Percentiles rank a stretch among this genome's conserved stretches.
phyloP scores from a whole-genome alignment of 176 grass and related monocot species.

The Oryza rufipogon region DNA sequence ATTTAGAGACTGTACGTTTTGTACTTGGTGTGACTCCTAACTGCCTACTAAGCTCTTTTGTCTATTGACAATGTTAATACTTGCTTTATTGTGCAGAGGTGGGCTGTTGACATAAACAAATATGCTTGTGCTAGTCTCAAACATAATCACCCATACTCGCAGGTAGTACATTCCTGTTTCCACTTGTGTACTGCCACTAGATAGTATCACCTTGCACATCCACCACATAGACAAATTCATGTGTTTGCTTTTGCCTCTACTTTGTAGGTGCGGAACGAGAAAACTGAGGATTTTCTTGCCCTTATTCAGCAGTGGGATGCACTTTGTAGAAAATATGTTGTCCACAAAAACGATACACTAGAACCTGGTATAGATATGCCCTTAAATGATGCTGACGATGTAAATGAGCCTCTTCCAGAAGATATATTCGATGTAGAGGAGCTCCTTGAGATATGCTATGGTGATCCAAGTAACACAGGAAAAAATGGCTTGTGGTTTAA shows the following conservation, averaged over 20 bases:
- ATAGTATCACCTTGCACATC: not conserved
- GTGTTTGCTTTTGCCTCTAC: not conserved
- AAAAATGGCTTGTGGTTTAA: conserved; percentile 54
- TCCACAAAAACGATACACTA: conserved; percentile 10
- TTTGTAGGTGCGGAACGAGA: conserved; percentile 64
- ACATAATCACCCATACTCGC: conserved; percentile 59
- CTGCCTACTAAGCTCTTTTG: no score
- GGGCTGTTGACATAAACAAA: conserved; percentile 67
- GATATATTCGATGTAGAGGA: conserved; percentile 64
- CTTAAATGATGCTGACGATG: conserved; percentile 44
- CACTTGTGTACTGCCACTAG: not conserved
- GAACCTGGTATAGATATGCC: conserved; percentile 11
- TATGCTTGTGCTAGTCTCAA: conserved; percentile 69
- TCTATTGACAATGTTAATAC: no score
- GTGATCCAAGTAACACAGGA: conserved; percentile 51
- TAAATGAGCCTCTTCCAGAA: conserved; percentile 29
- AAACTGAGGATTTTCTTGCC: conserved; percentile 64
- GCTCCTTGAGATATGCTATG: conserved; percentile 64
- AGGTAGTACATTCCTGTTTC: conserved; percentile 36
- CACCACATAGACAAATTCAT: not conserved
- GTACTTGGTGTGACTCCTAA: not conserved
- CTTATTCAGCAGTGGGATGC: conserved; percentile 65
- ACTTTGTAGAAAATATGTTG: conserved; percentile 47
- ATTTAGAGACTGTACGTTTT: conserved; percentile 21
- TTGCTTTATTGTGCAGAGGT: conserved; percentile 40